phyloP scores from a whole-genome alignment of 805 yeast species.

The Pichia phayaonensis region DNA sequence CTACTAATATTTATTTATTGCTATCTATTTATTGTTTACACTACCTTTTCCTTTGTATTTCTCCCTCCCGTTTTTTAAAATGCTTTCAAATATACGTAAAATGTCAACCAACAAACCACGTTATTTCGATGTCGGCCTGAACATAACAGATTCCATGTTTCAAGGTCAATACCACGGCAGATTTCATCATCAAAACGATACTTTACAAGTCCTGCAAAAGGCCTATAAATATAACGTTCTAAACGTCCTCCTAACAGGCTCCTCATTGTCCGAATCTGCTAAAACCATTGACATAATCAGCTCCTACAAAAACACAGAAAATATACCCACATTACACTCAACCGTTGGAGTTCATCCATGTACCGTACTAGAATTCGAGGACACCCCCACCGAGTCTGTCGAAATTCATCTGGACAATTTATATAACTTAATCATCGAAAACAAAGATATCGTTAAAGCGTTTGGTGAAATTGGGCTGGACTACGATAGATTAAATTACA shows the following conservation, averaged over 20 bases:
- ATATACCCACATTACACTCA: constrained; percentile 36
- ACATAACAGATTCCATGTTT: constrained; percentile 86
- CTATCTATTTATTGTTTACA: no score
- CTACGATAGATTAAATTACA: constrained; percentile 78
- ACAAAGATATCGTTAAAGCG: constrained; percentile 55
- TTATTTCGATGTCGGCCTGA: constrained; percentile 42
- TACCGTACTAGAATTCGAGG: constrained; percentile 52
- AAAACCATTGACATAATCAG: constrained; percentile 52
- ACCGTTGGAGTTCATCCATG: constrained; percentile 98
- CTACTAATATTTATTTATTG: no score
- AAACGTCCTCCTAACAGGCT: constrained; percentile 75
- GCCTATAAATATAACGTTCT: constrained; percentile 61
- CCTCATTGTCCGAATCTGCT: constrained; percentile 59
- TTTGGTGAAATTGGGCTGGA: constrained; percentile 96
- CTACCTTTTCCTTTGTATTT: no score
- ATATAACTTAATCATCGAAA: constrained; percentile 36
- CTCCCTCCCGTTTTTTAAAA: background rate
- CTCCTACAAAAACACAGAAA: constrained; percentile 6
- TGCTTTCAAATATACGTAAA: background rate
- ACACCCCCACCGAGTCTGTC: constrained; percentile 9
- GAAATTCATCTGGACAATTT: constrained; percentile 42
- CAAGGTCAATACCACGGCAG: constrained; percentile 66
- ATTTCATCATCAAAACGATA: constrained; percentile 60
- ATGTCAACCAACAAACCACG: constrained; percentile 22
- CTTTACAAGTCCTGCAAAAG: constrained; percentile 53